Base-by-base conservation (phyloP, 768 basidiomycete genomes). In the Lactifluus hygrophoroides region DNA sequence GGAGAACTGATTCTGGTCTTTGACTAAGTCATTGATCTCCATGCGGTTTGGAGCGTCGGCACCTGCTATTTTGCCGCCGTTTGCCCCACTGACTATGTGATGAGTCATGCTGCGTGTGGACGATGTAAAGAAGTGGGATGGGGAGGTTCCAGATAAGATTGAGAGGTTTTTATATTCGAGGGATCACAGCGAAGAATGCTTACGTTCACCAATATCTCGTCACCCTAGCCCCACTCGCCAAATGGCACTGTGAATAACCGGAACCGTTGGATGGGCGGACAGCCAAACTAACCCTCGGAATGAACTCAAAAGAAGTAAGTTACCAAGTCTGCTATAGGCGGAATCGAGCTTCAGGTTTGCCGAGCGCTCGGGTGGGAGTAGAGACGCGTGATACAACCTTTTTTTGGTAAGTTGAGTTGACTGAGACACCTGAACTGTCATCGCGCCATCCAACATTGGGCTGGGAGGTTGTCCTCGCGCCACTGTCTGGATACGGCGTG, bases 1-100 rank as follows among this genome's bases (percentile, higher is more conserved):
- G 17, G 80, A 77, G 63, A 80, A 80, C 56, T 75, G 73, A 47
- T 76, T 70, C 14, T 71, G 66, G 52, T 75, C 65, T 65, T 74
- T 70, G 56, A 80, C 69, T 51, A 64, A 50, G 40, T 55, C 56
- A 16, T 56, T 37, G 43, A 64, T 64, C 37, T 64, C 63, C 32
- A 47, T 34, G 30, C 63, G 63, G 30, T 64, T 64, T 8, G 63
- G 61, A 11, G 63, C 60, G 6, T 14, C 11, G 16, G 53, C 60
- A 50, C 63, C 61, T n/a, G 16, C 30, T 11, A 47, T 38, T 19
- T 7, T 6, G 19, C 60, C 63, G 21, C 56, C 61, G 5, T 14
- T 37, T 30, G 49, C 60, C 17, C 63, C 60, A 17, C 43, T 50
- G 19, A 61, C 54, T 19, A 64, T 13, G 40, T 49, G 17, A 21